Evolutionary conservation across 2,329 filamentous ascomycete genomes (phyloP), one percentile per base, ranked within the genome.

Genomic region (Cladosporium sp.): DNA sequence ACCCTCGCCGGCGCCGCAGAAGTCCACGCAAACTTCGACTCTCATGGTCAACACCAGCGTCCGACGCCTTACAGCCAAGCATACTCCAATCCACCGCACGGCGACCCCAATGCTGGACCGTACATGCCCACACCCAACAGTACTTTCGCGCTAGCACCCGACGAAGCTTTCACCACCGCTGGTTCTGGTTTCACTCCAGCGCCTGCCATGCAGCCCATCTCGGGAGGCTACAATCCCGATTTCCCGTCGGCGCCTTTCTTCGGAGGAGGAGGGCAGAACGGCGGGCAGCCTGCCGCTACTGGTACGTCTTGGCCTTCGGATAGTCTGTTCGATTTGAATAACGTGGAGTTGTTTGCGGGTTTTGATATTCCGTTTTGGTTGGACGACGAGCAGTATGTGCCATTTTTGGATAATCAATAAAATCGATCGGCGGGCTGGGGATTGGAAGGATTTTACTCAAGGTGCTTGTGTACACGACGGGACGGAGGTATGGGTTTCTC

Each of bases 331-430:
- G 48, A 52, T 48, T 6, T 58, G 56, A 58, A 66, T 28, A 56
- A 61, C 15, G 50, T 62, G 10, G 69, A 72, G 42, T 62, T 66
- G 2, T 72, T 71, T 24, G 62, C 69, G 22, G 69, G 68, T 4
- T 72, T 71, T 37, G 70, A 72, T 45, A 72, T 72, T 28, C 69
- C 70, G 0, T 71, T 72, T 47, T 71, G 69, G 70, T 63, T 71
- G 35, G 70, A 69, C 5, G 67, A 72, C 50, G 70, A 71, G 56
- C 67, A 71, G 52, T 66, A 71, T 39, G 53, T 57, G 17, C 49
- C 56, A 8, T 53, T 61, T 19, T 32, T 61, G 42, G 37, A 57
- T 45, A 28, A 28, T 17, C 24, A 45, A 25, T 45, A n/a, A n/a
- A n/a, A n/a, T n/a, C n/a, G 42, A 45, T 45, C n/a, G 42, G 2